Evolutionary conservation across 1,139 yeast species (phyloP).

Genomic region (Debaryomyces nepalensis): DNA sequence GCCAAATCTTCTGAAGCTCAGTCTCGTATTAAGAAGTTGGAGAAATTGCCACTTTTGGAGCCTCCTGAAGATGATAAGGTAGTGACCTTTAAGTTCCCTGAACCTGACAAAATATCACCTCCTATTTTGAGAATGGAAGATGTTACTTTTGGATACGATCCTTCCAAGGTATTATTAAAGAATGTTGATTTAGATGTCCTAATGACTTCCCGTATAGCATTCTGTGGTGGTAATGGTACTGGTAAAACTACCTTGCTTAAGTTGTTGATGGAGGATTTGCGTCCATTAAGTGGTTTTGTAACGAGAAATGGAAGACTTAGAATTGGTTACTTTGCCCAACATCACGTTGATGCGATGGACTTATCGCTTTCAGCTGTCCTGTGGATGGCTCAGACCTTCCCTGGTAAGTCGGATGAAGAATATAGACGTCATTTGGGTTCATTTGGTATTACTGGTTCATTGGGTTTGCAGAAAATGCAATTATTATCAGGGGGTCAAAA

Average conservation of each 20-base stretch:
- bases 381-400: slow-evolving; percentile 90
- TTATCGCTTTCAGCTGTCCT: slow-evolving; percentile 83
- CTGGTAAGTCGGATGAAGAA: slow-evolving; percentile 96
- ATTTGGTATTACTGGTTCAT: slow-evolving; percentile 93
- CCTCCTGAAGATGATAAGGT: slow-evolving; percentile 93
- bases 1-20: slow-evolving; percentile 98
- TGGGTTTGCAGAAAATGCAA: slow-evolving; percentile 90
- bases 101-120: slow-evolving; percentile 90
- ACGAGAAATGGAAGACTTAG: slow-evolving; percentile 83
- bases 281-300: slow-evolving; percentile 76
- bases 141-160: slow-evolving; percentile 83
- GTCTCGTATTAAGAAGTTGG: slow-evolving; percentile 94
- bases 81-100: slow-evolving; percentile 89
- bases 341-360: slow-evolving; percentile 98
- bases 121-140: slow-evolving; percentile 89
- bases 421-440: slow-evolving; percentile 96
- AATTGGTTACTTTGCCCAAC: slow-evolving; percentile 98
- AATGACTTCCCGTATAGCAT: slow-evolving; percentile 91
- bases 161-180: slow-evolving; percentile 61
- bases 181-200: slow-evolving; percentile 90
- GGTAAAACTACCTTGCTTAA: slow-evolving; percentile 96
- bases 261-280: slow-evolving; percentile 74
- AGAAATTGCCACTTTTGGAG: slow-evolving; percentile 88
- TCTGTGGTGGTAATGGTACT: slow-evolving; percentile 99
- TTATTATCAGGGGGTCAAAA: slow-evolving; percentile 96